Evolutionary conservation across 2,329 filamentous ascomycete species (phyloP).

Genomic region (Emericellopsis cladophorae): DNA sequence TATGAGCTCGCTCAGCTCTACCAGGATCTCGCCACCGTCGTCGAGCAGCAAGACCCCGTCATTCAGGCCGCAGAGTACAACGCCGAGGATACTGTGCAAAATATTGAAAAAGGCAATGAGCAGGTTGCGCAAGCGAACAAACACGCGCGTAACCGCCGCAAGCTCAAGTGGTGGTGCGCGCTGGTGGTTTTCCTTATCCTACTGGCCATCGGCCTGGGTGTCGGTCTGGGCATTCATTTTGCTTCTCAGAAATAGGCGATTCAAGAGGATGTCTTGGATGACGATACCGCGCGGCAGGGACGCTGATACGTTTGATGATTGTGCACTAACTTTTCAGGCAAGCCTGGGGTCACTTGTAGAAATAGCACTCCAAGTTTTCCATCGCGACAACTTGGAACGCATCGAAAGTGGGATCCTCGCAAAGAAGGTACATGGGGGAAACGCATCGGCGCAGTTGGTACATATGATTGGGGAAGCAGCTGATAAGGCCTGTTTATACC

Average conservation of each 20-base stretch:
- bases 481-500: too few species aligned
- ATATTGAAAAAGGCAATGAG: slow-evolving; percentile 56
- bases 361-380: too few species aligned
- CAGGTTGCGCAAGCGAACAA: slow-evolving; percentile 58
- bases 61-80: slow-evolving; percentile 51
- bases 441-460: too few species aligned
- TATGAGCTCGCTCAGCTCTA: slow-evolving; percentile 58
- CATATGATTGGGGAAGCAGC: too few species aligned
- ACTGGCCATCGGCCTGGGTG: slow-evolving; percentile 38
- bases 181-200: slow-evolving; percentile 46
- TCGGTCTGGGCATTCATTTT: slow-evolving; percentile 38
- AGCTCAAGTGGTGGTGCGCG: slow-evolving; percentile 74
- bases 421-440: too few species aligned
- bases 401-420: too few species aligned
- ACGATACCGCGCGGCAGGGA: too few species aligned
- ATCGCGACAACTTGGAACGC: too few species aligned
- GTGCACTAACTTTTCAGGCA: too few species aligned
- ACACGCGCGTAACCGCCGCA: slow-evolving; percentile 52
- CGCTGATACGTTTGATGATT: too few species aligned
- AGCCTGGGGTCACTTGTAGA: too few species aligned
- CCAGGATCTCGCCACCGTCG: slow-evolving; percentile 60
- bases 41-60: slow-evolving; percentile 58
- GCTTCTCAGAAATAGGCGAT: slow-evolving; percentile 2
- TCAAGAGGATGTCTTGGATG: too few species aligned
- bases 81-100: slow-evolving; percentile 50